Base-by-base conservation (phyloP, 129 eudicot species). In the Gnaphalium uliginosum region DNA sequence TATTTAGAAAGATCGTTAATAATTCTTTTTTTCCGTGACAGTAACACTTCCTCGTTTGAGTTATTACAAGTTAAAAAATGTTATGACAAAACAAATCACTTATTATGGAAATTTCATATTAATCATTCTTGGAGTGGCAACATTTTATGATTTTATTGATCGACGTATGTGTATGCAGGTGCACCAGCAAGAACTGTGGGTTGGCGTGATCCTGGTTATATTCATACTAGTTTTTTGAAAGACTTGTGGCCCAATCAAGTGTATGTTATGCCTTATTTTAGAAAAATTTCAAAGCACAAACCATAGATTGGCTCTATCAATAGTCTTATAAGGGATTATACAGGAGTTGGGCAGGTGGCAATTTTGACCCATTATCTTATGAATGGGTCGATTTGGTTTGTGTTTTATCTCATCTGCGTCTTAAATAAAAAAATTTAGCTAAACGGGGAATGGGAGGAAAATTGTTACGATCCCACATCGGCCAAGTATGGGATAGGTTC, bases 191-290 rank as follows among this genome's bases (percentile, higher is more conserved):
- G 95, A 76, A 88, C 97, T 10, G 90, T 91, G 14, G 97, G 97
- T 30, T 91, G 92, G 95, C 89, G 97, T 76, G 97, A 91, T 83
- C 97, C 97, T 51, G 97, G 95, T 14, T 91, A 78, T 72, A 82
- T 88, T 30, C 97, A 91, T 71, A 88, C 92, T 25, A 81, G 92
- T 71, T 91, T 86, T 79, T 77, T 91, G 73, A 86, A 84, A 76
- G 92, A 88, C 37, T 81, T 88, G 50, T 91, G 93, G 96, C 96
- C 96, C 37, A 90, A 85, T 60, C 62, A 76, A 68, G 61, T 72
- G 96, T 90, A 85, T 29, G 90, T 66, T 54, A 43, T 66, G 19
- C 37, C 72, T 67, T 51, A 58, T 68, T 18, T 39, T 25, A 50
- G 22, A 21, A 26, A 78, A 39, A 26, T 57, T 39, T 21, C 6